Evolutionary conservation across 129 eudicot species (phyloP).

Genomic region (Scalesia atractyloides): DNA sequence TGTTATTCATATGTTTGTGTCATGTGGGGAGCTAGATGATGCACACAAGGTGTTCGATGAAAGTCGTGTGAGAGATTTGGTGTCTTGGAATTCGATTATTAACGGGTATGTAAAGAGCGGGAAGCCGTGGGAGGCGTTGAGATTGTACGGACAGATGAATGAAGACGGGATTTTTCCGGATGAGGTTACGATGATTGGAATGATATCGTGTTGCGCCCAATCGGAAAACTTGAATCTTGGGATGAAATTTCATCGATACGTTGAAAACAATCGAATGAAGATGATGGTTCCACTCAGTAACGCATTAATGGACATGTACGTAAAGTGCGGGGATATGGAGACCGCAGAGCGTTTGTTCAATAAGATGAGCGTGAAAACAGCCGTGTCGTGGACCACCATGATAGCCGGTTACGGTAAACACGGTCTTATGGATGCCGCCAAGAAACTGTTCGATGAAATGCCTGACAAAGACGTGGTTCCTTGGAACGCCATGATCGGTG

Average conservation of each 20-base stretch:
- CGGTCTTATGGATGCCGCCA: conserved; percentile 53
- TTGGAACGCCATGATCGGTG: conserved; percentile 74
- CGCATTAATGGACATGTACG: conserved; percentile 71
- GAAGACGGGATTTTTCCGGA: conserved; percentile 53
- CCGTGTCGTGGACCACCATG: conserved; percentile 78
- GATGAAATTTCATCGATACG: conserved; percentile 44
- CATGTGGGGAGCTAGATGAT: conserved; percentile 49
- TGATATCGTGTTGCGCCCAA: conserved; percentile 60
- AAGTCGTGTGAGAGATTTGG: conserved; percentile 63
- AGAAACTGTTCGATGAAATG: conserved; percentile 56
- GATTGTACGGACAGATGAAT: conserved; percentile 42
- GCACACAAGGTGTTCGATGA: conserved; percentile 61
- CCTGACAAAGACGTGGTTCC: conserved; percentile 64
- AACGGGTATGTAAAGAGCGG: conserved; percentile 55
- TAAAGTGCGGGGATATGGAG: conserved; percentile 59
- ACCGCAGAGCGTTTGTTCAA: conserved; percentile 50
- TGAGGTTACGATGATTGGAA: conserved; percentile 76
- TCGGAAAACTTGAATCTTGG: conserved; percentile 57
- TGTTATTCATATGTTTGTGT: conserved; percentile 55
- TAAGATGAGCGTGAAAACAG: conserved; percentile 51
- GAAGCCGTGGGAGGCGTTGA: conserved; percentile 47
- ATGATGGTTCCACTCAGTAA: conserved; percentile 50
- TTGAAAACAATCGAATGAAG: conserved; percentile 36
- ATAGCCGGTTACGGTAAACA: conserved; percentile 56
- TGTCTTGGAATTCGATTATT: conserved; percentile 63